These are phyloP conservation scores for Boletus insuetus DNA, from an alignment of 768 basidiomycete species.

Conservation along the genomic window DNA sequence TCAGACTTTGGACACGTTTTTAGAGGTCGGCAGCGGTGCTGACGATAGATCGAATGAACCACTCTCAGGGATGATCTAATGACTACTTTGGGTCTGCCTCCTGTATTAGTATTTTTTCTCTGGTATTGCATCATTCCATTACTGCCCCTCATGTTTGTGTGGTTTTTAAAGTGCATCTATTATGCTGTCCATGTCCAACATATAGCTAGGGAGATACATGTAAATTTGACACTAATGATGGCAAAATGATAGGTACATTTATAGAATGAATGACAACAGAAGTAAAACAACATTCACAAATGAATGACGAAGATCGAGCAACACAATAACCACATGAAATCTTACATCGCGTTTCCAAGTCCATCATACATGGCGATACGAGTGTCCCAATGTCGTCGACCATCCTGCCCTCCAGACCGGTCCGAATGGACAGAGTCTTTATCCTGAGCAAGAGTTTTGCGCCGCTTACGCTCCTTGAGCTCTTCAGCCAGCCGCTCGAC, in stretches of 20 bases:
- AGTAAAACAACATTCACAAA: constrained; percentile 16
- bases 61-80: background rate
- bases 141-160: background rate
- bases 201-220: constrained; percentile 22
- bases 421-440: constrained; percentile 30
- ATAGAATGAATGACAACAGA: background rate
- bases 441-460: constrained; percentile 29
- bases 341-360: constrained; percentile 25
- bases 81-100: background rate
- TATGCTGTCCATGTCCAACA: constrained; percentile 7
- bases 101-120: background rate
- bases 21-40: background rate
- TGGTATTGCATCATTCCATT: background rate
- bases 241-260: constrained; percentile 19
- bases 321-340: constrained; percentile 6
- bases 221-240: constrained; percentile 33
- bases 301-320: constrained; percentile 16
- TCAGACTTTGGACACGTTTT: background rate
- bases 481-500: constrained; percentile 44
- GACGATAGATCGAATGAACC: background rate
- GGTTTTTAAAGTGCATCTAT: constrained; percentile 3
- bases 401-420: constrained; percentile 15
- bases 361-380: constrained; percentile 34
- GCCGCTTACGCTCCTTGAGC: constrained; percentile 39
- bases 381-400: constrained; percentile 21